A percentile compares a stretch with the other conserved stretches of the same genome.
These are phyloP conservation scores for Pythium sp. DNA, from an alignment of 352 stramenopile genomes.

Conservation along the genomic window DNA sequence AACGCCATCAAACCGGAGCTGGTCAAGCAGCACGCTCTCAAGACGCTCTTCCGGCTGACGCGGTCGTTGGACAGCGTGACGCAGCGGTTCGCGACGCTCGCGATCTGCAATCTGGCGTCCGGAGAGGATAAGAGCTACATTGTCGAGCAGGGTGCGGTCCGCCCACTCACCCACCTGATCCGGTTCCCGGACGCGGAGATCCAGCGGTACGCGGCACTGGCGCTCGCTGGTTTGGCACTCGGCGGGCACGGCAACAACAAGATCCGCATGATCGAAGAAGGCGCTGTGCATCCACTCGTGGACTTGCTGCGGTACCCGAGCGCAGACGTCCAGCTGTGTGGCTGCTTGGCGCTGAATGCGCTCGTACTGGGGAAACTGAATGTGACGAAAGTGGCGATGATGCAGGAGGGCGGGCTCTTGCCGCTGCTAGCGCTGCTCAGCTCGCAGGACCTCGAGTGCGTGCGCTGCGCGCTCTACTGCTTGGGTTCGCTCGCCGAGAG, in stretches of 20 bases:
- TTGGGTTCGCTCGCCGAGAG: conserved; percentile 92
- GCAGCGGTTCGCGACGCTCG: conserved; percentile 94
- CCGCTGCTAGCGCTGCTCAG: conserved; percentile 87
- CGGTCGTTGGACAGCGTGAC: conserved; percentile 91
- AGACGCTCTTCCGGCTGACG: conserved; percentile 92
- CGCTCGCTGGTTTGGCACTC: conserved; percentile 90
- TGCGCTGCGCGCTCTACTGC: conserved; percentile 89
- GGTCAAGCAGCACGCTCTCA: conserved; percentile 75
- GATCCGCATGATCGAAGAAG: conserved; percentile 90
- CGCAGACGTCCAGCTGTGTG: conserved; percentile 90
- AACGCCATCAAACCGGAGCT: conserved; percentile 83
- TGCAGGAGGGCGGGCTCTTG: conserved; percentile 88
- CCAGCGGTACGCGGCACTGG: conserved; percentile 92
- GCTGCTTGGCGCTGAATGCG: conserved; percentile 90
- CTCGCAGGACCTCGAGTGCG: conserved; percentile 87
- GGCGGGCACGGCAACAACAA: conserved; percentile 93
- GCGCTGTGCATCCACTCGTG: conserved; percentile 89
- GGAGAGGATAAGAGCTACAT: conserved; percentile 87
- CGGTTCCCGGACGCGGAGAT: conserved; percentile 95
- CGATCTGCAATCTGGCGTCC: conserved; percentile 91
- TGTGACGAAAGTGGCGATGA: conserved; percentile 87
- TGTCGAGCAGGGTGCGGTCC: conserved; percentile 89
- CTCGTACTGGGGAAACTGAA: conserved; percentile 84
- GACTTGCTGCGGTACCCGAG: conserved; percentile 95
- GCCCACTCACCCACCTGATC: conserved; percentile 93